Evolutionary conservation across 2,329 filamentous ascomycete species (phyloP), one percentile per base, ranked within the genome.

Genomic region (Xylaria sp.): DNA sequence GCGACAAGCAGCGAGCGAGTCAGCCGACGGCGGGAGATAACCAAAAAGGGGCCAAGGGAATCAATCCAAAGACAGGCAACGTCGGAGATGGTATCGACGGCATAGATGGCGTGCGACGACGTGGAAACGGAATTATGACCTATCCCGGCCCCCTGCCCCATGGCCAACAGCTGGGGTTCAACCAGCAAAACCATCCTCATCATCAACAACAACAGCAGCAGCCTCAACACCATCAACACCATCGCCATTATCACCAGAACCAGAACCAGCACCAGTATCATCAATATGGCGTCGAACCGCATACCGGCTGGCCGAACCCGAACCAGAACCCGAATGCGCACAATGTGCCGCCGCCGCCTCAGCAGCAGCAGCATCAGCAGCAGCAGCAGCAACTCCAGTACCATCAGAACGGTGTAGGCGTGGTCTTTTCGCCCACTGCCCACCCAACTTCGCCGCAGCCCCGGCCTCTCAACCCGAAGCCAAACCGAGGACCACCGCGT

Each of bases 81-180:
- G 36, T 15, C 1, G 28, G 28, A 25, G 28, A 49, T 67, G 13
- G 18, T 1, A 8, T 18, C 18, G 41, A 46, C 7, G 57, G 68
- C 66, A 58, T 72, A 64, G 59, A 74, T 66, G 62, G 70, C 69
- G 61, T 57, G 61, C 56, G 72, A 67, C 69, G 73, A 68, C 66
- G 77, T 75, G 75, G 74, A 46, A 31, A 58, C 18, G 39, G 56
- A 76, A 77, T 76, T 75, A 79, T 79, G 78, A 79, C 76, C 72
- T 79, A 78, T 75, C 77, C 76, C 62, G 77, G 76, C 71, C 75
- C 75, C 49, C 65, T 75, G 52, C 78, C 78, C 72, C 72, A 73
- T 68, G 75, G 74, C 65, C 75, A 77, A 56, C 76, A 76, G 73
- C 75, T 75, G 71, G 76, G 72, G 70, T 76, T 75, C 64, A 75